A percentile compares a stretch with the other conserved stretches of the same genome.
phyloP scores from a whole-genome alignment of 805 yeast species.

The Barnettozyma californica region DNA sequence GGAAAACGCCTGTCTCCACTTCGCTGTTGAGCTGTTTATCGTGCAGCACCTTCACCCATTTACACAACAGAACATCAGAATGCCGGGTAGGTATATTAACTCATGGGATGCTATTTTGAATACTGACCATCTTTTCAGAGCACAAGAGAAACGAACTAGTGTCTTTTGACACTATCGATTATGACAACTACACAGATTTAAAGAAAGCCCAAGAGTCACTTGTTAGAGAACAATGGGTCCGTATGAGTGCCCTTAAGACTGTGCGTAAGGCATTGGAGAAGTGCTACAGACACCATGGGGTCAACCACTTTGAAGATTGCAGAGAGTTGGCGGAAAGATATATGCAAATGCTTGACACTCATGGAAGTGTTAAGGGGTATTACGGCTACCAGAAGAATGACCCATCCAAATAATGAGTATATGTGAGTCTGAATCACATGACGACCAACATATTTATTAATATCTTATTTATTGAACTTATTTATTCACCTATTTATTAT shows the following conservation, averaged over 20 bases:
- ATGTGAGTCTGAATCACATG: too few species aligned
- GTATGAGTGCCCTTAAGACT: slow-evolving; percentile 59
- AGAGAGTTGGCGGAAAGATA: slow-evolving; percentile 71
- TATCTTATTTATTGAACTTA: slow-evolving; percentile 2
- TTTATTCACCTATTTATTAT: slow-evolving; percentile 3
- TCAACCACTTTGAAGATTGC: slow-evolving; percentile 74
- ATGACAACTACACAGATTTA: slow-evolving; percentile 56
- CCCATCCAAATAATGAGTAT: slow-evolving; percentile 53
- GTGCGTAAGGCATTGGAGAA: slow-evolving; percentile 71
- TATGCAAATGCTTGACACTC: slow-evolving; percentile 63
- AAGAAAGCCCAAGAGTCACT: slow-evolving; percentile 71
- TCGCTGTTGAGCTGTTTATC: too few species aligned
- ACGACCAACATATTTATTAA: not conserved
- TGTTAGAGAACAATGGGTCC: slow-evolving; percentile 76
- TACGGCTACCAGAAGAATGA: slow-evolving; percentile 87
- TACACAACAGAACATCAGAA: not conserved
- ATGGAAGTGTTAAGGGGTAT: slow-evolving; percentile 64
- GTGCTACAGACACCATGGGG: slow-evolving; percentile 57
- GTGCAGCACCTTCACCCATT: too few species aligned
- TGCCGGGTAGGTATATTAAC: slow-evolving; percentile 1
- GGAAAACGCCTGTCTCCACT: too few species aligned
- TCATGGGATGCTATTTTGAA: not conserved
- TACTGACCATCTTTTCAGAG: slow-evolving; percentile 13
- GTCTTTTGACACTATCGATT: slow-evolving; percentile 80
- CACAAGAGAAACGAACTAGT: slow-evolving; percentile 63